A percentile compares a stretch with the other conserved stretches of the same genome.
Conservation (phyloP, 78 protist genomes). For the Bodo saltans region DNA sequence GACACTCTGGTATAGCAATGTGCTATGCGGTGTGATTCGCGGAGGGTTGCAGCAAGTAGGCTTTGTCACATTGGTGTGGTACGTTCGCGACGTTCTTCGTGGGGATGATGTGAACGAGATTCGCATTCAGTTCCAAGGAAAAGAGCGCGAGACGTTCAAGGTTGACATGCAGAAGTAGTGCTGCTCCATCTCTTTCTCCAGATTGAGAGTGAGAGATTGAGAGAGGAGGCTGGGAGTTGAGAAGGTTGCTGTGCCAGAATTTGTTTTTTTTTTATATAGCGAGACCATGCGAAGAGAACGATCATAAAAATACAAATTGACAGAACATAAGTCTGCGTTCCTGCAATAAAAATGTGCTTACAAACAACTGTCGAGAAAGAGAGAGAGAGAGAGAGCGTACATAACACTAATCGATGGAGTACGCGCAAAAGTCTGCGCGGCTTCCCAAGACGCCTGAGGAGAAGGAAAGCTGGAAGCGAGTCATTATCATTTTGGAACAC, state of each 20-base stretch:
- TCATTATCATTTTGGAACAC: constrained; percentile 81
- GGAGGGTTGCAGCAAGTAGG: constrained; percentile 91
- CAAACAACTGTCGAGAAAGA: no score
- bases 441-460: constrained; percentile 11
- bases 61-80: constrained; percentile 56
- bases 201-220: no score
- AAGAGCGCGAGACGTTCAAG: constrained; percentile 56
- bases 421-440: neutral
- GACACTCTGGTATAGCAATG: constrained; percentile 64
- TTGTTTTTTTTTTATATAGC: no score
- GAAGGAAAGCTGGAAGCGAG: constrained; percentile 44
- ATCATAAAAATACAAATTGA: no score
- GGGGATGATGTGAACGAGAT: constrained; percentile 80
- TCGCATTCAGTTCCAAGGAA: constrained; percentile 63
- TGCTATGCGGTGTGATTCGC: constrained; percentile 90
- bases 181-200: no score
- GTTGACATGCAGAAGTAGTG: no score
- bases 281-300: no score
- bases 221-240: no score
- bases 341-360: no score
- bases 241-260: no score
- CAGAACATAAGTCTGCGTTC: no score
- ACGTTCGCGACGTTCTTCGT: constrained; percentile 55
- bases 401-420: constrained; percentile 26
- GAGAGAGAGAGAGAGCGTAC: no score